Evolutionary conservation across 2,329 filamentous ascomycete species (phyloP).

Genomic region (Penicillium sp.): DNA sequence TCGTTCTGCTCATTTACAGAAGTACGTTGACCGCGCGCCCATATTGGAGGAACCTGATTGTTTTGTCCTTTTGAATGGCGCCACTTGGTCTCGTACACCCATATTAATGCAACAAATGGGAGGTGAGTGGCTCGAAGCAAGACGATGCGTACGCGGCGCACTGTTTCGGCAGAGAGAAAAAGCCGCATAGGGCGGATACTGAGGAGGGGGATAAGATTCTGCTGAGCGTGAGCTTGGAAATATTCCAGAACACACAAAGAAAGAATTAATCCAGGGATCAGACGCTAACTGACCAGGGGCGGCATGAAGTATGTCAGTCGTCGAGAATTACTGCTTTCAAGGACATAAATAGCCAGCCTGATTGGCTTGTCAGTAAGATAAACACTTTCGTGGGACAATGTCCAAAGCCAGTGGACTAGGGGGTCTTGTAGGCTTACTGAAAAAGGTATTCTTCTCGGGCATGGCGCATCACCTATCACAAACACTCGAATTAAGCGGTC

Average conservation of each 20-base stretch:
- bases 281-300: conserved; percentile 41
- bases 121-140: conserved; percentile 60
- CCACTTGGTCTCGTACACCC: conserved; percentile 51
- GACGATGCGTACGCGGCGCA: conserved; percentile 57
- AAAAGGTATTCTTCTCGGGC: conserved; percentile 63
- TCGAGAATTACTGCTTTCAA: conserved; percentile 48
- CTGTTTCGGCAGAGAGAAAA: conserved; percentile 53
- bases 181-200: conserved; percentile 58
- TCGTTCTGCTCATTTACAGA: conserved; percentile 24
- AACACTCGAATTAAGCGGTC: neutral
- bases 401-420: neutral
- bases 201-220: conserved; percentile 61
- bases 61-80: conserved; percentile 14
- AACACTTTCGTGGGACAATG: neutral
- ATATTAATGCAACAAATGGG: conserved; percentile 58
- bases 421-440: conserved; percentile 44
- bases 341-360: conserved; percentile 46
- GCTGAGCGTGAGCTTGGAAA: conserved; percentile 15
- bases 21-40: conserved; percentile 19
- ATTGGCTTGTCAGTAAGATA: conserved; percentile 13
- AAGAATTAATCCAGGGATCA: conserved; percentile 1
- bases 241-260: conserved; percentile 13
- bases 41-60: conserved; percentile 24
- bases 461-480: conserved; percentile 57
- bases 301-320: conserved; percentile 50